Evolutionary conservation across 305 asterid species (phyloP), one percentile per base, ranked within the genome.

Genomic region (Fraxinus ornus): DNA sequence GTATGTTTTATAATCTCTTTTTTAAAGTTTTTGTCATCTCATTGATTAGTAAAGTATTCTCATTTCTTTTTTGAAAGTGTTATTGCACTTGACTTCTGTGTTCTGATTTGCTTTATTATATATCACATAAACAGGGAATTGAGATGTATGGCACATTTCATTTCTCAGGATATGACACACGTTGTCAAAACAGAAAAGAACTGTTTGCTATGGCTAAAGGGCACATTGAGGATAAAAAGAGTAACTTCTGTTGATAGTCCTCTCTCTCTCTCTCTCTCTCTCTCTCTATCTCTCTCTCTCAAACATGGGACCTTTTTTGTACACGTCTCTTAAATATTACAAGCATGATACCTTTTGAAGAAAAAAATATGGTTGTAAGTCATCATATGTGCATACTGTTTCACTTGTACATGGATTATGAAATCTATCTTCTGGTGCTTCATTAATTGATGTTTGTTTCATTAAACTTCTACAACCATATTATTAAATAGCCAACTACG

Each of bases 161-260:
- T 72, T 83, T 72, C 79, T 83, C 88, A 93, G 97, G 97, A 93
- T 82, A 93, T 93, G 97, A 90, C 91, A 33, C 93, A 91, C 77
- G 94, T 89, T 76, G 82, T 88, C 78, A 91, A 89, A 91, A 90
- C 55, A 92, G 89, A 85, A 87, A 87, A 80, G 96, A 93, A 87
- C 94, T 93, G 79, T 85, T 92, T 77, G 96, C 94, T 47, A 93
- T 91, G 95, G 95, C 93, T 80, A 91, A 90, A 86, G 94, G 81
- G 80, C 88, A 86, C 80, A 86, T 83, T 36, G 89, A 91, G 64
- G 96, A 92, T 81, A 90, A 87, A 87, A 92, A 85, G 84, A 96
- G 97, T 93, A 76, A 64, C 89, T 83, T 70, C 78, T 47, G 1
- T 82, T 24, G 55, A 62, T 60, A 70, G 62, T 32, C 22, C 62